Evolutionary conservation across 371 early-diverging fungal genomes (phyloP).

Genomic region (Batkoa obscura): DNA sequence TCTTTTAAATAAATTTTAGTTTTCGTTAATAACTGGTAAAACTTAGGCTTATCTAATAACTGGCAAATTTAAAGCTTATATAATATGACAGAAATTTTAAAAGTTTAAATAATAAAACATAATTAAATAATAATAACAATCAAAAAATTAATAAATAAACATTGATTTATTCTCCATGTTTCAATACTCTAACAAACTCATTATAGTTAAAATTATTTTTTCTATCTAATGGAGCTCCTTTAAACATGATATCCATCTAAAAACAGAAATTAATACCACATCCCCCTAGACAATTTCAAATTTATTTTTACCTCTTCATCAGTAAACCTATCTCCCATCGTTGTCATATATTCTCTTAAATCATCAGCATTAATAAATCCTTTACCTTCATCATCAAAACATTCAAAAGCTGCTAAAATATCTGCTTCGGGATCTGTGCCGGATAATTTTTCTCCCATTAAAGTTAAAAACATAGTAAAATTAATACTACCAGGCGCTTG

Average conservation of each 20-base stretch:
- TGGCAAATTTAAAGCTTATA: too few species aligned
- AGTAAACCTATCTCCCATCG: slow-evolving; percentile 78
- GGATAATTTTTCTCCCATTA: slow-evolving; percentile 83
- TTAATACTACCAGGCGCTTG: slow-evolving; percentile 76
- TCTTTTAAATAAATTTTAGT: too few species aligned
- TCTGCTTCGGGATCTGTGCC: slow-evolving; percentile 71
- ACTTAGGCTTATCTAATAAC: too few species aligned
- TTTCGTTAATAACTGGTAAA: too few species aligned
- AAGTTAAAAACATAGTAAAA: slow-evolving; percentile 83
- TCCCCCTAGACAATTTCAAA: not conserved
- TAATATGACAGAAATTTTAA: too few species aligned
- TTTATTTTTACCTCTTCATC: slow-evolving; percentile 52
- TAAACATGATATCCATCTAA: slow-evolving; percentile 83
- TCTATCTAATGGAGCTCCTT: slow-evolving; percentile 64
- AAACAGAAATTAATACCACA: not conserved
- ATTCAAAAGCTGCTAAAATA: slow-evolving; percentile 69
- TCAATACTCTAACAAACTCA: slow-evolving; percentile 77
- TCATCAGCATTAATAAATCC: slow-evolving; percentile 64
- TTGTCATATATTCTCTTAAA: slow-evolving; percentile 65
- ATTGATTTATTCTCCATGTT: slow-evolving; percentile 63
- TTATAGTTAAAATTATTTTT: slow-evolving; percentile 73
- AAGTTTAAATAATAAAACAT: too few species aligned
- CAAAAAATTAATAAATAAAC: too few species aligned
- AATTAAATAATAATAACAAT: too few species aligned
- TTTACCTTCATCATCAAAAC: slow-evolving; percentile 66